Base-by-base conservation (phyloP, 306 rosid species). In the Dryas alaskensis region DNA sequence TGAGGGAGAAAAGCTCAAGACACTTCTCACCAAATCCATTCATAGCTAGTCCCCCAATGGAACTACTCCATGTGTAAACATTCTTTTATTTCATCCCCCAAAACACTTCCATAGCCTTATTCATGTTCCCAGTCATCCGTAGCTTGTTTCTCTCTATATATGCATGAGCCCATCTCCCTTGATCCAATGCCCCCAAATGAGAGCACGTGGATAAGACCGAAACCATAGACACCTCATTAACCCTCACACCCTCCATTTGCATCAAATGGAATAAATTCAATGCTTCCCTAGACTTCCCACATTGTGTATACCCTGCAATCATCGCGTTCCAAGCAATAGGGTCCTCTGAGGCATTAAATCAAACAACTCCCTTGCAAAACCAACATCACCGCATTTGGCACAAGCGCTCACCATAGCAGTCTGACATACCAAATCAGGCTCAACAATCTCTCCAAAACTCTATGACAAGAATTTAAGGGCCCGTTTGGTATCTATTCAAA, bases 131-230 rank as follows among this genome's bases (percentile, higher is more conserved):
- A 52, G 86, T 84, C 76, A 90, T 73, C 57, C 65, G 44, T 4
- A 90, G 44, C 80, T 74, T 82, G 66, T 78, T 81, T 66, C 75
- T 90, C 74, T 84, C 87, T 3, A 86, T 76, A 80, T 83, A 84
- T 2, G 85, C 85, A 78, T 90, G 86, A 0, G 86, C 91, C 88
- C 91, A 88, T 76, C 83, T 81, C 39, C 92, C 92, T 43, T 84
- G 88, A 80, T 86, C 89, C 82, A 88, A 71, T 14, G 88, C 88
- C 27, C 89, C 91, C 67, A 83, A 73, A 54, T 81, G 89, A 7
- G 87, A 77, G 31, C 92, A 86, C 0, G 87, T 87, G 0, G 84
- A 76, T 60, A 90, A 65, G n/a, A 88, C 87, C 1, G 82, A 84
- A 78, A 86, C 91, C 91, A 88, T 83, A 60, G 84, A 82, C 53